Evolutionary conservation across 192 early-diverging fungal species (phyloP).

Genomic region (Backusella liffmaniae): DNA sequence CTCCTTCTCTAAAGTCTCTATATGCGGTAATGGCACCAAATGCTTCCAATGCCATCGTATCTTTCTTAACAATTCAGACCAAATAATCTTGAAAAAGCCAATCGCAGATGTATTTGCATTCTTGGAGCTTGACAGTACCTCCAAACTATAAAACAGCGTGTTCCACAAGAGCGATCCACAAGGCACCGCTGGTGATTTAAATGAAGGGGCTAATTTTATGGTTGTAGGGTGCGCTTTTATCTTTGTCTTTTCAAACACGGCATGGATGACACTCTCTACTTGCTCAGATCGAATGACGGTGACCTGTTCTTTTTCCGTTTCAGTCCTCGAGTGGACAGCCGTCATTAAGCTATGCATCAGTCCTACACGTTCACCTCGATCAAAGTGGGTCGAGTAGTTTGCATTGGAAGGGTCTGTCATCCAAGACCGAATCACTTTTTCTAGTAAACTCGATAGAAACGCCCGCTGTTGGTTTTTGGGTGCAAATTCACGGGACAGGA

Average conservation of each 20-base stretch:
- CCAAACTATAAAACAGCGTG: slow-evolving; percentile 44
- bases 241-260: slow-evolving; percentile 26
- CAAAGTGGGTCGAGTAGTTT: slow-evolving; percentile 19
- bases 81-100: slow-evolving; percentile 67
- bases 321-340: background rate
- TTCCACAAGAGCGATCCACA: slow-evolving; percentile 55
- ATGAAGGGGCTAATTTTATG: slow-evolving; percentile 36
- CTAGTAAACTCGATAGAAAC: slow-evolving; percentile 40
- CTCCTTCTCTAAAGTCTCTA: slow-evolving; percentile 24
- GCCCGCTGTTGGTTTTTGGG: slow-evolving; percentile 37
- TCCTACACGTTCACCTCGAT: background rate
- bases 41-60: slow-evolving; percentile 67
- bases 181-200: slow-evolving; percentile 37
- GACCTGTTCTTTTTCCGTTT: background rate
- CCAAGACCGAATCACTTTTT: slow-evolving; percentile 48
- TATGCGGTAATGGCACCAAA: slow-evolving; percentile 47
- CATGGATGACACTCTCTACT: slow-evolving; percentile 44
- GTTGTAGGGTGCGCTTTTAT: background rate
- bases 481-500: slow-evolving; percentile 41
- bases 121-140: slow-evolving; percentile 34
- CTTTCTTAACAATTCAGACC: slow-evolving; percentile 62
- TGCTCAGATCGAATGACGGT: slow-evolving; percentile 34
- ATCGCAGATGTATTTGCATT: slow-evolving; percentile 43
- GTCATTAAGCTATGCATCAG: background rate
- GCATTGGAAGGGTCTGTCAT: slow-evolving; percentile 36